A percentile compares a stretch with the other conserved stretches of the same genome.
Evolutionary conservation across 208 protist species (phyloP).

Genomic region (Vickermania ingenoplastis): DNA sequence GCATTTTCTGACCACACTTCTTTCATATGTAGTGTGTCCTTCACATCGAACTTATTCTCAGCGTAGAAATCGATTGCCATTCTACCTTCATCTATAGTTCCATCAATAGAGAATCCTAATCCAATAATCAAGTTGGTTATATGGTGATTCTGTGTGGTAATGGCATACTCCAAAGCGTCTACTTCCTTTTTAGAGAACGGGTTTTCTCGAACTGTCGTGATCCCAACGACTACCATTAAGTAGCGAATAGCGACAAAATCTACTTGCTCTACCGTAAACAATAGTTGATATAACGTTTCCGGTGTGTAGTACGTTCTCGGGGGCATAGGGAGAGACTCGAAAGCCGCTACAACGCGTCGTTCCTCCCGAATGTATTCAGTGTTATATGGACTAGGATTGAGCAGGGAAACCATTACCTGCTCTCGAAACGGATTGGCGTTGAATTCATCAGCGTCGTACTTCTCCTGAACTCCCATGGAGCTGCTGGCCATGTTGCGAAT

Average conservation of each 20-base stretch:
- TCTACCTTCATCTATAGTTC: constrained; percentile 27
- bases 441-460: neutral
- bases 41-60: constrained; percentile 20
- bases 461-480: neutral
- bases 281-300: constrained; percentile 38
- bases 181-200: constrained; percentile 30
- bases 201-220: constrained; percentile 40
- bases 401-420: constrained; percentile 9
- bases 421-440: neutral
- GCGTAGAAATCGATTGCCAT: constrained; percentile 26
- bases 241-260: constrained; percentile 33
- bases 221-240: constrained; percentile 30
- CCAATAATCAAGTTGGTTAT: constrained; percentile 38
- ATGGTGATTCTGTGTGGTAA: constrained; percentile 18
- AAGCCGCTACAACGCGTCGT: constrained; percentile 30
- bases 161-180: constrained; percentile 52
- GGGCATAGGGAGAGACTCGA: constrained; percentile 34
- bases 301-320: constrained; percentile 43
- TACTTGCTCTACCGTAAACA: constrained; percentile 23
- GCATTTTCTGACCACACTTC: constrained; percentile 19
- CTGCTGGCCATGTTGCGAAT: neutral
- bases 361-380: constrained; percentile 29
- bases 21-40: constrained; percentile 23
- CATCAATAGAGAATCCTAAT: constrained; percentile 40
- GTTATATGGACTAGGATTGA: constrained; percentile 33